Conservation (phyloP, 1,284 basidiomycete genomes). For the Hymenochaete sp. region DNA sequence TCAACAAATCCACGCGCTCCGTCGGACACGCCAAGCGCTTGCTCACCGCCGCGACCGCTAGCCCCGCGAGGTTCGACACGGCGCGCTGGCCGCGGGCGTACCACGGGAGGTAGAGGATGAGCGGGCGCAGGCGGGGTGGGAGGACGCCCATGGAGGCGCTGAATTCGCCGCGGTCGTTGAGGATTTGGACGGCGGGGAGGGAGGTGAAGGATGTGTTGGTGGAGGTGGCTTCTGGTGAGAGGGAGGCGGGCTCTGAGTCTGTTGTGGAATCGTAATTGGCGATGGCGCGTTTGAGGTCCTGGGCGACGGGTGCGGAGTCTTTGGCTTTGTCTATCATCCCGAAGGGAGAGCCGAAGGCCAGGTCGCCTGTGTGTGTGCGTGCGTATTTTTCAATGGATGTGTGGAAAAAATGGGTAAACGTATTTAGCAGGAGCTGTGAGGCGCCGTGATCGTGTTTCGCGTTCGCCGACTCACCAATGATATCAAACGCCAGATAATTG, state of each 20-base stretch:
- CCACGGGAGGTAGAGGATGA: constrained; percentile 62
- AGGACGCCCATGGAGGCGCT: constrained; percentile 79
- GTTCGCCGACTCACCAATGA: constrained; percentile 46
- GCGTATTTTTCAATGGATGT: constrained; percentile 34
- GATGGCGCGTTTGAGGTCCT: constrained; percentile 42
- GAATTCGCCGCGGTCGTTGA: constrained; percentile 86
- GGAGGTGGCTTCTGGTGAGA: not conserved
- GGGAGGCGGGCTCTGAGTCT: no score
- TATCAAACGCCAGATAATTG: constrained; percentile 84
- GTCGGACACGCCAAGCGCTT: constrained; percentile 13
- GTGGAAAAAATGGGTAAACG: not conserved
- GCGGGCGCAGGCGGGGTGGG: constrained; percentile 64
- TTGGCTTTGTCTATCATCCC: constrained; percentile 77
- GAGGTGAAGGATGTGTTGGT: not conserved
- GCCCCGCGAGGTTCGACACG: constrained; percentile 39
- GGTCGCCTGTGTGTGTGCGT: constrained; percentile 75
- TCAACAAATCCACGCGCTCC: constrained; percentile 11
- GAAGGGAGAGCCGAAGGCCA: constrained; percentile 82
- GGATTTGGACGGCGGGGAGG: constrained; percentile 69
- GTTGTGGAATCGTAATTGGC: constrained; percentile 43
- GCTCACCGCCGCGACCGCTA: constrained; percentile 60
- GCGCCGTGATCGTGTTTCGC: not conserved
- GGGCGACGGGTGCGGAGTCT: constrained; percentile 62
- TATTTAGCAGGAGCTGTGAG: not conserved
- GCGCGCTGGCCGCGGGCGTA: constrained; percentile 52